phyloP scores from a whole-genome alignment of 2,329 filamentous ascomycete genomes.

The Cordyceps fumosorosea region DNA sequence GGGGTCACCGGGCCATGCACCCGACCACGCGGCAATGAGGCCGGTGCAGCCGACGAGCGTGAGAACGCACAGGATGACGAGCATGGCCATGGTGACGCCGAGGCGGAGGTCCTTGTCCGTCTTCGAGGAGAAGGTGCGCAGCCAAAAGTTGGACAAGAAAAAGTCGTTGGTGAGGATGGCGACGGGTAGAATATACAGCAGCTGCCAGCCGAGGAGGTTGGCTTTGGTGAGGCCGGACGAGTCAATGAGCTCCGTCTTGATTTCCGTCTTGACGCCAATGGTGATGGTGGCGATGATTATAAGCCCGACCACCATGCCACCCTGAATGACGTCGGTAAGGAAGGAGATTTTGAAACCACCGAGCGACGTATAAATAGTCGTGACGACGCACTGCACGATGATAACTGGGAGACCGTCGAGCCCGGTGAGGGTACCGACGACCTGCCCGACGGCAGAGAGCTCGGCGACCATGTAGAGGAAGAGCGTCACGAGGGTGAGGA shows the following conservation, averaged over 20 bases:
- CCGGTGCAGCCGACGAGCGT: slow-evolving; percentile 67
- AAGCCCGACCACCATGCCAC: slow-evolving; percentile 67
- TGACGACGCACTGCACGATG: slow-evolving; percentile 70
- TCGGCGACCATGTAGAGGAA: slow-evolving; percentile 86
- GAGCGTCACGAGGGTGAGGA: slow-evolving; percentile 71
- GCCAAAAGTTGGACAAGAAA: slow-evolving; percentile 79
- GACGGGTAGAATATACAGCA: slow-evolving; percentile 76
- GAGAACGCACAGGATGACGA: slow-evolving; percentile 60
- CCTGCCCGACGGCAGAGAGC: slow-evolving; percentile 73
- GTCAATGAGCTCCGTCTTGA: slow-evolving; percentile 62
- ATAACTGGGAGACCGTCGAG: slow-evolving; percentile 67
- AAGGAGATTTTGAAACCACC: slow-evolving; percentile 82
- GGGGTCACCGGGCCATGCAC: slow-evolving; percentile 59
- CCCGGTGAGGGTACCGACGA: slow-evolving; percentile 66
- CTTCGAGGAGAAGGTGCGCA: slow-evolving; percentile 73
- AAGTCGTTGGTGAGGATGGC: slow-evolving; percentile 81
- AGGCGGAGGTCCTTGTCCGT: slow-evolving; percentile 73
- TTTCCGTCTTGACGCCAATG: slow-evolving; percentile 68
- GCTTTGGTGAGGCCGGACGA: slow-evolving; percentile 62
- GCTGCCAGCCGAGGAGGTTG: slow-evolving; percentile 72
- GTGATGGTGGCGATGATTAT: slow-evolving; percentile 71
- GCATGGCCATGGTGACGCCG: slow-evolving; percentile 62
- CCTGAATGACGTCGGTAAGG: slow-evolving; percentile 76
- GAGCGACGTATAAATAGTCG: slow-evolving; percentile 76
- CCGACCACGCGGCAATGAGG: slow-evolving; percentile 72